Evolutionary conservation across 2,329 filamentous ascomycete genomes (phyloP), one percentile per base, ranked within the genome.

Genomic region (Cryphonectria parasitica): DNA sequence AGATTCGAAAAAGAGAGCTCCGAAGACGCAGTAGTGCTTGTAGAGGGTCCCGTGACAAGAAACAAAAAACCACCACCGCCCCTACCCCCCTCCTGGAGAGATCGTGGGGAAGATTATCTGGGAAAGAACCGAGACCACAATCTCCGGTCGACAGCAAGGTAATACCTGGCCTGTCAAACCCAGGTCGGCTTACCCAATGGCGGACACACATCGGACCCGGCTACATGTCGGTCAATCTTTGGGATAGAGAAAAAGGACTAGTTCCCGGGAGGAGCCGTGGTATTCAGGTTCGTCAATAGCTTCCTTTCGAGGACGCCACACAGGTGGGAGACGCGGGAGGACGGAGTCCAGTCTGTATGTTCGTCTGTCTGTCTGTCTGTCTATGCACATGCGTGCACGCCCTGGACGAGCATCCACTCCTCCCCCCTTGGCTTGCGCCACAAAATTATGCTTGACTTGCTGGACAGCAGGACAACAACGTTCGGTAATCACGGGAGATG

Each of bases 21-120:
- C 17, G 13, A 25, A 8, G 13, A 58, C 15, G 54, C 54, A 19
- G 13, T 3, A 31, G 43, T 8, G 34, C 22, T 64, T 28, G 19
- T n/a, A 22, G 22, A 45, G 60, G 11, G 25, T 1, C 61, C 61
- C 61, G 52, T 43, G 11, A 49, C 25, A 64, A 25, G 19, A 34
- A 25, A 60, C 11, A 6, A 34, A 19, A 28, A n/a, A 2, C 8
- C 19, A 49, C 5, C 19, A 49, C 45, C 45, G 0, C 19, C 0
- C 31, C 34, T 15, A 22, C 31, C 15, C 25, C 39, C 19, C 43
- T 43, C 28, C 3, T 36, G 34, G 41, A 34, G 41, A 34, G 41
- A 64, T 64, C 63, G 43, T 25, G 63, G 63, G 63, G 63, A 52
- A 64, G 43, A 25, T 49, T 15, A 41, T 34, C 63, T 28, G 63